These are phyloP conservation scores for Boletus vinaceobasis DNA, from an alignment of 768 basidiomycete species.

Conservation along the genomic window DNA sequence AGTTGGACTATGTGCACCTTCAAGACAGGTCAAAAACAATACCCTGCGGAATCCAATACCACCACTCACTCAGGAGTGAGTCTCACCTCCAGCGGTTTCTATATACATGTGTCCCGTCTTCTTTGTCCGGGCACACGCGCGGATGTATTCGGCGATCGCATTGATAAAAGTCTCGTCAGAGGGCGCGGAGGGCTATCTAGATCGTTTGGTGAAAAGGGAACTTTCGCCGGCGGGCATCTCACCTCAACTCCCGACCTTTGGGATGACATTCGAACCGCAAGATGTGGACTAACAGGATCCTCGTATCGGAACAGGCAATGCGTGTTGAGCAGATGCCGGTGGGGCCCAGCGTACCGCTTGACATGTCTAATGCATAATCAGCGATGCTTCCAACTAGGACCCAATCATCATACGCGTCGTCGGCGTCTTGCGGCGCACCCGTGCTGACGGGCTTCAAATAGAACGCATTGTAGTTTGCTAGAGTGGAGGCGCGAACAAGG, in stretches of 20 bases:
- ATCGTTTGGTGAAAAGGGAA: conserved; percentile 1
- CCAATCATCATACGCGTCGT: conserved; percentile 63
- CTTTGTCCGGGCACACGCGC: conserved; percentile 40
- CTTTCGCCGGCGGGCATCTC: not conserved
- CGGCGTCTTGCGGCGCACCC: conserved; percentile 74
- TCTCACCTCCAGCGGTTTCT: conserved; percentile 93
- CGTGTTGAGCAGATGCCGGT: conserved; percentile 44
- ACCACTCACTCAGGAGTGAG: conserved; percentile 14
- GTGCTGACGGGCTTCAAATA: conserved; percentile 94
- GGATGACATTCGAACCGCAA: conserved; percentile 62
- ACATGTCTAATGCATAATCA: conserved; percentile 54
- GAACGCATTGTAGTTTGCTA: conserved; percentile 48
- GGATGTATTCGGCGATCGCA: conserved; percentile 62
- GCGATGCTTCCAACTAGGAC: not conserved
- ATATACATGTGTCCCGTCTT: conserved; percentile 65
- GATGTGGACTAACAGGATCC: conserved; percentile 91
- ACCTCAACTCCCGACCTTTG: conserved; percentile 33
- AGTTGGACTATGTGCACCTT: conserved; percentile 91
- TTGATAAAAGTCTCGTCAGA: conserved; percentile 65
- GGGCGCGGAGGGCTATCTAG: conserved; percentile 36
- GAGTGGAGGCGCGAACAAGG: conserved; percentile 74
- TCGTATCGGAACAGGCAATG: conserved; percentile 80
- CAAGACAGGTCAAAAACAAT: conserved; percentile 1
- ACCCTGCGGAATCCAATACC: not conserved
- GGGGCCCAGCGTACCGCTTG: conserved; percentile 44